A percentile compares a stretch with the other conserved stretches of the same genome.
These are phyloP conservation scores for Jatropha podagrica DNA, from an alignment of 441 rosid genomes.

Conservation along the genomic window DNA sequence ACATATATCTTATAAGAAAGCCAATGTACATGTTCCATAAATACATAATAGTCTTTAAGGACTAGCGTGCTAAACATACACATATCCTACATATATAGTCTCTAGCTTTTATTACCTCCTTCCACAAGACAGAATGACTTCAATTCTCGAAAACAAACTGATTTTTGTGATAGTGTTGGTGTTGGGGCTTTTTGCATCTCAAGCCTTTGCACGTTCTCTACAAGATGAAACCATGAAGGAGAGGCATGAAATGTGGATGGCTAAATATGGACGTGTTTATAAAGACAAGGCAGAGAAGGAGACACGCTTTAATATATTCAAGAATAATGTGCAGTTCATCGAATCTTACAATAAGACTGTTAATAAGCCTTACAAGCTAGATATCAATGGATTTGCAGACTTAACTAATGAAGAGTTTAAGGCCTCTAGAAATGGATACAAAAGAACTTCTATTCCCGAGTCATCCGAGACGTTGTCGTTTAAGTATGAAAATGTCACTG, in stretches of 20 bases:
- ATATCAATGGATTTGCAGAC: constrained; percentile 10
- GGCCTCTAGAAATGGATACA: constrained; percentile 3
- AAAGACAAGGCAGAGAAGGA: constrained; percentile 32
- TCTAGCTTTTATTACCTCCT: background rate
- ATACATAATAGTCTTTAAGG: background rate
- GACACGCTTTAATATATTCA: constrained; percentile 57
- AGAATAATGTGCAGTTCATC: constrained; percentile 63
- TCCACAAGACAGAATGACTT: constrained; percentile 23
- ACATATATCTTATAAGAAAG: background rate
- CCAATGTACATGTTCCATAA: background rate
- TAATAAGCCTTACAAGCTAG: background rate
- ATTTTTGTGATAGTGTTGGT: background rate
- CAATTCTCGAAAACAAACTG: constrained; percentile 6
- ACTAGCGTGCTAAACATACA: background rate
- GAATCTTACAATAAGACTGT: constrained; percentile 51
- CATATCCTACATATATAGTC: background rate
- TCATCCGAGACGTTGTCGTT: background rate
- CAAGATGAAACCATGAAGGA: constrained; percentile 24
- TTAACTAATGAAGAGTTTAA: background rate
- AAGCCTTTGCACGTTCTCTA: constrained; percentile 36
- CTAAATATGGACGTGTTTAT: constrained; percentile 31
- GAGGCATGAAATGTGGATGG: constrained; percentile 44
- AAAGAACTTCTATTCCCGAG: background rate
- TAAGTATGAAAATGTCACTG: constrained; percentile 7
- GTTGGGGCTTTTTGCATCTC: constrained; percentile 32